A percentile compares a stretch with the other conserved stretches of the same genome.
phyloP scores from a whole-genome alignment of 768 basidiomycete genomes.

The Tremella yokohamensis region DNA sequence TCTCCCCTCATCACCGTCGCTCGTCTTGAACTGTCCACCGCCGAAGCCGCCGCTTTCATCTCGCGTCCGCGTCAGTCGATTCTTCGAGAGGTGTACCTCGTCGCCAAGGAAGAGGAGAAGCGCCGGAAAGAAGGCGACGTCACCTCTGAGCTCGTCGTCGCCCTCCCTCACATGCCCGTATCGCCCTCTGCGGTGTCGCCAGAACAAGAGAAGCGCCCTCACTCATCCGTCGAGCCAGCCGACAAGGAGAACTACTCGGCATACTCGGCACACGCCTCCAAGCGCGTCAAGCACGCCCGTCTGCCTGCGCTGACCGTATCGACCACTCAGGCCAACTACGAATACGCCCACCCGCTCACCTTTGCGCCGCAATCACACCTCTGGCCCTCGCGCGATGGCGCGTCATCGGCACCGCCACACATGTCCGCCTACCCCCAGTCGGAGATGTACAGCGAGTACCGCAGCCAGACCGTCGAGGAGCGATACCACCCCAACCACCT shows the following conservation, averaged over 20 bases:
- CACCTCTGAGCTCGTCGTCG: slow-evolving; percentile 26
- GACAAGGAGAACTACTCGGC: slow-evolving; percentile 34
- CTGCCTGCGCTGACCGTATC: slow-evolving; percentile 27
- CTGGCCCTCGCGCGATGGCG: slow-evolving; percentile 18
- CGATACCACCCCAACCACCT: slow-evolving; percentile 23
- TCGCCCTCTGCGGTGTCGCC: slow-evolving; percentile 27
- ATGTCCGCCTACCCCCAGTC: slow-evolving; percentile 10
- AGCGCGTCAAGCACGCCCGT: slow-evolving; percentile 29
- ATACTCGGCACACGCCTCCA: slow-evolving; percentile 19
- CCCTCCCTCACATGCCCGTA: slow-evolving; percentile 34
- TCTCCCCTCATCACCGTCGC: slow-evolving; percentile 38
- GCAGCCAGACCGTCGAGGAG: slow-evolving; percentile 3
- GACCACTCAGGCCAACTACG: slow-evolving; percentile 12
- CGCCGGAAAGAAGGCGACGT: slow-evolving; percentile 26
- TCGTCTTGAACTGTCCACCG: slow-evolving; percentile 49
- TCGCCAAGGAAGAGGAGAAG: slow-evolving; percentile 51
- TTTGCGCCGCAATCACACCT: slow-evolving; percentile 16
- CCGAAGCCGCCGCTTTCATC: slow-evolving; percentile 46
- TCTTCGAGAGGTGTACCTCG: slow-evolving; percentile 49
- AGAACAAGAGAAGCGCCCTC: slow-evolving; percentile 31
- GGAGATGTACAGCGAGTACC: not conserved
- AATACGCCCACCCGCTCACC: slow-evolving; percentile 26
- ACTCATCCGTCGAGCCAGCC: slow-evolving; percentile 1
- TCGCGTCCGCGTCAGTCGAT: slow-evolving; percentile 42
- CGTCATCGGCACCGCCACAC: slow-evolving; percentile 8